Conservation (phyloP, 192 early-diverging fungal species). For the Linnemannia elongata region DNA sequence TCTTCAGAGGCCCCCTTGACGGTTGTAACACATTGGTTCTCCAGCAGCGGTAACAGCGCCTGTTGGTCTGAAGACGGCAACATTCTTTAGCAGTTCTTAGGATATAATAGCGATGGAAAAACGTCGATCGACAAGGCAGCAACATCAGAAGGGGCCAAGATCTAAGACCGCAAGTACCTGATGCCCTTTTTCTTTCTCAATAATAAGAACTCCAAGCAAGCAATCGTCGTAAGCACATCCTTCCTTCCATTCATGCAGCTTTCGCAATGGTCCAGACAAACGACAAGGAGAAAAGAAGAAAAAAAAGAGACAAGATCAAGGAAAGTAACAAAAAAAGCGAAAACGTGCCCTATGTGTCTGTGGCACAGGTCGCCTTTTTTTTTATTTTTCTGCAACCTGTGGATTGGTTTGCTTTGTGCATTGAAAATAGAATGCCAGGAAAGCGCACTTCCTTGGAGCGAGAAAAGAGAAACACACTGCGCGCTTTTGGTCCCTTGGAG, state of each 20-base stretch:
- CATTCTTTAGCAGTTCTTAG: no score
- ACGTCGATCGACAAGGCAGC: no score
- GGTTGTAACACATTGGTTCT: no score
- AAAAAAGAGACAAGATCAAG: neutral
- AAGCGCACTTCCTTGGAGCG: neutral
- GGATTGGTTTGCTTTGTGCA: neutral
- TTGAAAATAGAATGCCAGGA: constrained; percentile 5
- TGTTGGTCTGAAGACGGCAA: no score
- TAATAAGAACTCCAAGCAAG: neutral
- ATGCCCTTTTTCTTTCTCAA: neutral
- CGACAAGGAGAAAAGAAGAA: neutral
- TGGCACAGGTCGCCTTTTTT: neutral
- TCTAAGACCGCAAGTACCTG: neutral
- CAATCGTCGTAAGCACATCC: neutral
- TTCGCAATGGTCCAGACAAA: neutral
- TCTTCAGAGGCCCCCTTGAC: no score
- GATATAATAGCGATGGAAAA: no score
- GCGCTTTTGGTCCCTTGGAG: constrained; percentile 1
- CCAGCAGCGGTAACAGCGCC: no score
- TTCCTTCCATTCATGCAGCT: neutral
- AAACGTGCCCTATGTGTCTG: neutral
- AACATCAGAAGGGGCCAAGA: no score
- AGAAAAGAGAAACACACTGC: neutral
- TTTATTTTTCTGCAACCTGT: neutral
- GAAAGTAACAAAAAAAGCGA: neutral